Base-by-base conservation (phyloP, 306 rosid genomes). In the Pterocarpus santalinus region DNA sequence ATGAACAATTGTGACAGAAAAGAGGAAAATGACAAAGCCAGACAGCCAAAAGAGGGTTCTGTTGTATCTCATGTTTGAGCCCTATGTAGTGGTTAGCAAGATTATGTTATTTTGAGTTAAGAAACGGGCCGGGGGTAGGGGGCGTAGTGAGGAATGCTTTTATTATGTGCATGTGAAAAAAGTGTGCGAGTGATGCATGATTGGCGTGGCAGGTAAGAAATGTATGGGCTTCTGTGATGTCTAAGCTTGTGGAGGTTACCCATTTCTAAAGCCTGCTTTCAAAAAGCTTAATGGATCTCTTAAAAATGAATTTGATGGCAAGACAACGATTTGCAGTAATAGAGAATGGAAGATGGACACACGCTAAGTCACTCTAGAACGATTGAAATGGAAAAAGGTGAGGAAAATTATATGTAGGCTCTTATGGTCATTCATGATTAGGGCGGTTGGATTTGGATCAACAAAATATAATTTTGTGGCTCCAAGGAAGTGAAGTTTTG, bases 151-250 rank as follows among this genome's bases (percentile, higher is more conserved):
- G 78, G 66, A 66, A 44, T 53, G 83, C 39, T 28, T 80, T 61
- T 69, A 80, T 84, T 15, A 67, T 81, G 74, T 69, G 79, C 68
- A 73, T 65, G 85, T 62, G 73, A 70, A 73, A 63, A 76, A 69
- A 62, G 43, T 52, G 71, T 69, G 77, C 30, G 76, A 58, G 72
- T 77, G 85, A 69, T 80, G 72, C 1, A 57, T 79, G 76, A 73
- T 79, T 84, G 82, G 81, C 86, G 88, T 90, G 82, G 83, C 84
- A 86, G 92, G 69, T 65, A 91, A 87, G 94, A 82, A 86, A 84
- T 55, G 82, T 58, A 58, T 79, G 81, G 74, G 69, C 11, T 44
- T 63, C 7, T 58, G 47, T 64, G 77, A 46, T 79, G 72, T 74
- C 55, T 52, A 72, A 13, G 78, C 63, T 51, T 70, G 33, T 35